Percentiles rank a stretch among this genome's conserved stretches.
phyloP scores from a whole-genome alignment of 306 rosid genomes.

The Clitoria ternatea region DNA sequence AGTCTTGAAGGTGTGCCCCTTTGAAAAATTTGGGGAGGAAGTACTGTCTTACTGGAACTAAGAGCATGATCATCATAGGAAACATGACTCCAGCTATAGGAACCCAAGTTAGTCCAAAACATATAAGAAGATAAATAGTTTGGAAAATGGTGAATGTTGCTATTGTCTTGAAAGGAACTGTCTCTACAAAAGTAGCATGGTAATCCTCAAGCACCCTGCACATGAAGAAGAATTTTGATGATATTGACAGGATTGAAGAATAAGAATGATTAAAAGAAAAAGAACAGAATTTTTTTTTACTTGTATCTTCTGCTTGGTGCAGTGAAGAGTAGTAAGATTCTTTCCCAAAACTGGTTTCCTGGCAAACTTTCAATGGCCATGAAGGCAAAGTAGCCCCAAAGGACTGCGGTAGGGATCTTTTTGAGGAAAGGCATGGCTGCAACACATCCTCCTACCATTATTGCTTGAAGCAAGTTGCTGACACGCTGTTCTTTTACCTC shows the following conservation, averaged over 20 bases:
- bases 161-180: constrained; percentile 92
- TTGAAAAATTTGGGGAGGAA: constrained; percentile 85
- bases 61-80: constrained; percentile 93
- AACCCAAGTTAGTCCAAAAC: constrained; percentile 97
- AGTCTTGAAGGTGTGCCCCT: constrained; percentile 90
- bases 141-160: constrained; percentile 79
- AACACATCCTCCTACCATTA: constrained; percentile 88
- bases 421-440: constrained; percentile 98
- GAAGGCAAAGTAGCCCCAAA: constrained; percentile 98
- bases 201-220: constrained; percentile 93
- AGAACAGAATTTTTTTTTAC: background rate
- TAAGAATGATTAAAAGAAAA: background rate
- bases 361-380: constrained; percentile 99
- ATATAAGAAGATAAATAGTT: constrained; percentile 64
- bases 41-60: constrained; percentile 87
- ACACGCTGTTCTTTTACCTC: constrained; percentile 96
- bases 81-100: constrained; percentile 96
- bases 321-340: constrained; percentile 86
- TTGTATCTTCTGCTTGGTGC: constrained; percentile 90
- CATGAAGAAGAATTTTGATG: constrained; percentile 16
- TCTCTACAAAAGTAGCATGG: constrained; percentile 96
- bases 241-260: background rate
- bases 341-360: constrained; percentile 98
- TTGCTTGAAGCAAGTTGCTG: constrained; percentile 83
- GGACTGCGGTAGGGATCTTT: constrained; percentile 95